Base-by-base conservation (phyloP, 1,139 yeast species). In the Blastobotrys apis region DNA sequence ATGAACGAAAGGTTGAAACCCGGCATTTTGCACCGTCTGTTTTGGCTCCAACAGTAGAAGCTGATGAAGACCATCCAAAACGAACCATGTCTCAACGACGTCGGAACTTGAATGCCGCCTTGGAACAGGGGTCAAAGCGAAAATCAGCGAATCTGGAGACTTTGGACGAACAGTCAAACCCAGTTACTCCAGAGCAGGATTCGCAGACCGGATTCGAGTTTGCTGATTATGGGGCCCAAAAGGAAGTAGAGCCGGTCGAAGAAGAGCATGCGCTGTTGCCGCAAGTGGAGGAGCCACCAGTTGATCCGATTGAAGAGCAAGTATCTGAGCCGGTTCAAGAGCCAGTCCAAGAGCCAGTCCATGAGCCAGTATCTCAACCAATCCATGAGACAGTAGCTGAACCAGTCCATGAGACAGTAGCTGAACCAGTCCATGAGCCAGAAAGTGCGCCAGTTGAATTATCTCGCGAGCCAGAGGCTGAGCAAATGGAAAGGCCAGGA, bases 11-110 rank as follows among this genome's bases (percentile, higher is more conserved):
- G 25, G 55, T 63, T 13, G 50, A 54, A 5, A 64, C 68, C 1
- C 44, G 50, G 34, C 53, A 56, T 33, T 54, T 27, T 22, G 16
- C 30, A 6, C 20, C 25, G 4, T 12, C 25, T 16, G 15, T 25
- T 5, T 12, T 25, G 5, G 22, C 16, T 6, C 12, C 46, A 9
- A 41, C 44, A 9, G 34, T 53, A 2, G 51, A 47, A 13, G 52
- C 55, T 4, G 47, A 51, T 4, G 47, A 47, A 6, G 54, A 51
- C 1, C 54, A 54, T 25, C 43, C 62, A 6, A 56, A 57, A 15
- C 50, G 66, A 33, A 54, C 59, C 5, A 57, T 62, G 50, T 62
- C 67, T 8, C 60, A 58, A 41, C 55, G 60, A 40, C 52, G 65
- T 15, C 47, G 59, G 12, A 51, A 58, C 3, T 43, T 64, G 17